phyloP scores from a whole-genome alignment of 192 early-diverging fungal species.

The Coemansia sp. region DNA sequence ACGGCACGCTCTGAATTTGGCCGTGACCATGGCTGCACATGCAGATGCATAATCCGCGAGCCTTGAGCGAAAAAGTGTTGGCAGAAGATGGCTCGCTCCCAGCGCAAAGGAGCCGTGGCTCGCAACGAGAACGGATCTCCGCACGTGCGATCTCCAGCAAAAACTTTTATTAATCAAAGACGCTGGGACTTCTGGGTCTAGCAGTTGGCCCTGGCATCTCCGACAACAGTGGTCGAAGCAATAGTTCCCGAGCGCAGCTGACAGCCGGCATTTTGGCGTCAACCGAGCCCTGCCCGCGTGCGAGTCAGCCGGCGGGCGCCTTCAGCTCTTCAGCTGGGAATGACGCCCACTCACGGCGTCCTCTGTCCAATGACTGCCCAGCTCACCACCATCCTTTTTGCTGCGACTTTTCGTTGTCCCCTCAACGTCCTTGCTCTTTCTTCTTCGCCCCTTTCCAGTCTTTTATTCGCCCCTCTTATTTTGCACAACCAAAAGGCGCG shows the following conservation, averaged over 20 bases:
- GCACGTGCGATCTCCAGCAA: background rate
- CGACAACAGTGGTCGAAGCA: background rate
- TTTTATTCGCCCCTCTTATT: background rate
- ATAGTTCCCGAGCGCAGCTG: background rate
- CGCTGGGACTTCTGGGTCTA: background rate
- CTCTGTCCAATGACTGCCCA: slow-evolving; percentile 2
- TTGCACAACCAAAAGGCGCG: slow-evolving; percentile 1
- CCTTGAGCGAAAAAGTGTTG: background rate
- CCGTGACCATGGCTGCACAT: slow-evolving; percentile 2
- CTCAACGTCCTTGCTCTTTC: background rate
- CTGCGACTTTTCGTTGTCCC: background rate
- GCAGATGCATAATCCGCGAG: background rate
- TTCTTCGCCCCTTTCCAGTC: background rate
- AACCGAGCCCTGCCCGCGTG: slow-evolving; percentile 6
- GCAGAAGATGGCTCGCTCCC: background rate
- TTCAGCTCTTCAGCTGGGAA: background rate
- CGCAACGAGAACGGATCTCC: slow-evolving; percentile 7
- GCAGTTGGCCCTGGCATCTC: background rate
- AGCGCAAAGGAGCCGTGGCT: background rate
- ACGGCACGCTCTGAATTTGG: background rate
- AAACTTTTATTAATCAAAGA: background rate
- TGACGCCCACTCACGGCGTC: background rate
- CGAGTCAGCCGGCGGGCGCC: background rate
- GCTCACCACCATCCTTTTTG: background rate
- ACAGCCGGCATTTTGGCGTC: background rate